Conservation (phyloP, 768 basidiomycete genomes). For the Agaricus subrufescens region DNA sequence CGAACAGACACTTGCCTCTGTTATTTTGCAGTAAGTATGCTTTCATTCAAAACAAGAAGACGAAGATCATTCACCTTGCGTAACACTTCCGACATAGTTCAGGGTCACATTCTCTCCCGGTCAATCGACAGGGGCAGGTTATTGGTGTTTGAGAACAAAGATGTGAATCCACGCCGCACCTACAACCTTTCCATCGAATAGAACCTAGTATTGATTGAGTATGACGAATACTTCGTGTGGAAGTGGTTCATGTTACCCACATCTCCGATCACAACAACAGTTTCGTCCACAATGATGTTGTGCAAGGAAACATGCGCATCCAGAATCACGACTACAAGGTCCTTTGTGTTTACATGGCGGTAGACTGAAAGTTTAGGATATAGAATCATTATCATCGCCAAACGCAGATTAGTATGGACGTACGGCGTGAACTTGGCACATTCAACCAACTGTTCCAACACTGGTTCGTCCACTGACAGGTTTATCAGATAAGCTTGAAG, state of each 20-base stretch:
- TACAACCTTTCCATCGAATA: conserved; percentile 55
- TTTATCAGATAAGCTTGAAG: not conserved
- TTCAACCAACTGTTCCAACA: not conserved
- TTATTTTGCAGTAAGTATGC: conserved; percentile 41
- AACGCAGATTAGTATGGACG: not conserved
- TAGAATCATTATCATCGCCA: not conserved
- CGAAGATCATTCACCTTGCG: conserved; percentile 32
- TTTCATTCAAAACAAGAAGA: conserved; percentile 10
- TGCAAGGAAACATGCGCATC: conserved; percentile 48
- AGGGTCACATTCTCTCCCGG: conserved; percentile 63
- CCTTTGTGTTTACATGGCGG: conserved; percentile 55
- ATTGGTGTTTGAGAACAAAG: conserved; percentile 22
- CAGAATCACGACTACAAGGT: conserved; percentile 36
- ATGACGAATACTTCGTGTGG: not conserved
- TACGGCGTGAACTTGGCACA: conserved; percentile 21
- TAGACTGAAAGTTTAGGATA: conserved; percentile 23
- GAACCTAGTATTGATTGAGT: conserved; percentile 31
- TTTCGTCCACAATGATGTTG: conserved; percentile 50
- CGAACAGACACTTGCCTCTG: conserved; percentile 36
- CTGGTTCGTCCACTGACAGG: not conserved
- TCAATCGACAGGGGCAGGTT: conserved; percentile 46
- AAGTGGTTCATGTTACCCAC: conserved; percentile 28
- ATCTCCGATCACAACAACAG: conserved; percentile 49
- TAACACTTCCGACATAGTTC: conserved; percentile 53
- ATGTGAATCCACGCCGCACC: conserved; percentile 26